Evolutionary conservation across 441 rosid species (phyloP), one percentile per base, ranked within the genome.

Genomic region (Pelargonium australe): DNA sequence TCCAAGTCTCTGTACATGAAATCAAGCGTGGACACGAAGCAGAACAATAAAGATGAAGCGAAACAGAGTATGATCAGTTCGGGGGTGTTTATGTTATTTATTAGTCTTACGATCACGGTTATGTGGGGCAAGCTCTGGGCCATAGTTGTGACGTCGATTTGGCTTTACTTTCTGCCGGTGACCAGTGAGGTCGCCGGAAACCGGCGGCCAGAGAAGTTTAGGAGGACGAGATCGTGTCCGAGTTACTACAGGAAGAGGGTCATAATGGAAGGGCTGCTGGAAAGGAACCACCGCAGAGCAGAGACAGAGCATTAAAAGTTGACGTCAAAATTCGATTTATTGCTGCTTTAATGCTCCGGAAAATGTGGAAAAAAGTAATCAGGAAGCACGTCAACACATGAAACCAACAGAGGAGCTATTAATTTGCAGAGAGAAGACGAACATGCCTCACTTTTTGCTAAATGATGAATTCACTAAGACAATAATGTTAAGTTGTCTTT

Each of bases 121-220:
- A 34, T 81, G 5, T 81, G 83, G 67, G 88, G 90, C 1, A 83
- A 75, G 67, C 10, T 78, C 2, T 76, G 64, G 31, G 90, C 85
- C n/a, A 76, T 86, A 71, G 31, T 81, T 14, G 73, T 80, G 17
- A 79, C 84, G n/a, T 76, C 81, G 8, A 47, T 75, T 31, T 81
- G 77, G 71, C 61, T 84, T 4, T 83, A 68, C 67, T 72, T 69
- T 61, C 5, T 74, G 17, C 78, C 75, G 44, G 69, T 64, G 37
- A 70, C 55, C 23, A 2, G 55, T 47, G 55, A 16, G 45, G 49
- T 71, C 58, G 37, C 6, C 14, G 45, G 53, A 25, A 10, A 53
- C 11, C 3, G 28, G 34, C 20, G 11, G 64, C 63, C 44, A 66
- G 75, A 61, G 65, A 62, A 14, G 34, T n/a, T 31, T 45, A 49